Conservation (phyloP, 1,284 basidiomycete genomes). For the Peniophora sp. region DNA sequence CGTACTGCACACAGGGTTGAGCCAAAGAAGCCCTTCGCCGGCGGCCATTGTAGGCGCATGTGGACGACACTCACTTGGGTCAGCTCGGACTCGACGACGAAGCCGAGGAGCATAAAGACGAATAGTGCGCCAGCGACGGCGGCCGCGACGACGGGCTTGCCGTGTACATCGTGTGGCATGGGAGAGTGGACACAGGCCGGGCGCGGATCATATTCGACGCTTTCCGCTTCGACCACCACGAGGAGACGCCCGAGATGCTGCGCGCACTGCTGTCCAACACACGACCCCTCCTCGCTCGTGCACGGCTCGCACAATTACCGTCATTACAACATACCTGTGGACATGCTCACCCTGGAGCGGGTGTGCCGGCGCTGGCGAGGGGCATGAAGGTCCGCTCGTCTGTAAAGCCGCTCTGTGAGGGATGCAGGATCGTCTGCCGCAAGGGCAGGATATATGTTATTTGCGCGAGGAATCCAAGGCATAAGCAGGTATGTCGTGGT, state of each 20-base stretch:
- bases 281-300: constrained; percentile 48
- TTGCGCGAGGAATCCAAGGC: constrained; percentile 92
- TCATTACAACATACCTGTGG: constrained; percentile 22
- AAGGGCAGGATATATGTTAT: constrained; percentile 93
- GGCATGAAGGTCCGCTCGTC: constrained; percentile 97
- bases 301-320: constrained; percentile 31
- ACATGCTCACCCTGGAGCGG: constrained; percentile 20
- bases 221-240: background rate
- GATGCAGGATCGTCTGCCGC: constrained; percentile 78
- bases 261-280: constrained; percentile 55
- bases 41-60: background rate
- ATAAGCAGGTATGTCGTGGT: constrained; percentile 79
- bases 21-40: background rate
- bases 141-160: constrained; percentile 16
- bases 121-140: constrained; percentile 42
- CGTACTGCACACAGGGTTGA: constrained; percentile 40
- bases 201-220: background rate
- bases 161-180: constrained; percentile 12
- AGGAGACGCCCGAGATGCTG: constrained; percentile 39
- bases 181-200: background rate
- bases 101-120: constrained; percentile 44
- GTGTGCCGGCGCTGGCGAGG: constrained; percentile 36
- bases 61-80: constrained; percentile 46
- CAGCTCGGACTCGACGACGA: constrained; percentile 63
- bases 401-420: constrained; percentile 89